Evolutionary conservation across 2,329 filamentous ascomycete genomes (phyloP), one percentile per base, ranked within the genome.

Genomic region (Dactylella cylindrospora): DNA sequence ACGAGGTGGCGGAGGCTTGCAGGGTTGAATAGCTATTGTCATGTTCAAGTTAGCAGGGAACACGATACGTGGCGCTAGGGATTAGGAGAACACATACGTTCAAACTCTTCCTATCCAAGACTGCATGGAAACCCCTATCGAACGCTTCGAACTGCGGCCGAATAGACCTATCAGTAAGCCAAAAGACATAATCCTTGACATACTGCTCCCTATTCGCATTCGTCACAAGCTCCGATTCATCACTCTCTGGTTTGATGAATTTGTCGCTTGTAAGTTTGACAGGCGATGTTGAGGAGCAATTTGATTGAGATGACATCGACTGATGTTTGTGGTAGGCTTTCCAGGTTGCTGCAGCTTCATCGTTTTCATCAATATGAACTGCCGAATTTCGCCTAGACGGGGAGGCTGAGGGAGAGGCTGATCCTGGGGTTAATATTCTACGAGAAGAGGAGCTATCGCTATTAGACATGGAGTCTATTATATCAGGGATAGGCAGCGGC

Each of bases 121-220:
- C 90, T 1, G 82, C 79, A 54, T 81, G 80, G 74, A 97, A 96
- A 1, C 93, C 93, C 17, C 80, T 80, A 20, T 84, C 78, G 71
- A 98, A 95, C 1, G 91, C 88, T 45, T 82, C 77, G 67, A 84
- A 90, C 70, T 96, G 90, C 0, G 85, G 82, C 0, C 78, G 76
- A 33, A 97, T 78, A 0, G 89, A 93, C 29, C 86, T 79, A 69
- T 89, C 81, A 0, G 87, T 88, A 20, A 96, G 79, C 78, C 90
- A 94, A 55, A 79, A 79, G 66, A 94, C 85, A 72, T 97, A 97
- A 72, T 95, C 88, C 51, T 78, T 80, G 3, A 95, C 84, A 68
- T 89, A 98, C 23, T 82, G 79, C 46, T 84, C 78, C 36, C 90
- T 83, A 71, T 94, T 96, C 29, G 79, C 79, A 67, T 85, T 84